Base-by-base conservation (phyloP, 192 early-diverging fungal genomes). In the Coemansia sp. region DNA sequence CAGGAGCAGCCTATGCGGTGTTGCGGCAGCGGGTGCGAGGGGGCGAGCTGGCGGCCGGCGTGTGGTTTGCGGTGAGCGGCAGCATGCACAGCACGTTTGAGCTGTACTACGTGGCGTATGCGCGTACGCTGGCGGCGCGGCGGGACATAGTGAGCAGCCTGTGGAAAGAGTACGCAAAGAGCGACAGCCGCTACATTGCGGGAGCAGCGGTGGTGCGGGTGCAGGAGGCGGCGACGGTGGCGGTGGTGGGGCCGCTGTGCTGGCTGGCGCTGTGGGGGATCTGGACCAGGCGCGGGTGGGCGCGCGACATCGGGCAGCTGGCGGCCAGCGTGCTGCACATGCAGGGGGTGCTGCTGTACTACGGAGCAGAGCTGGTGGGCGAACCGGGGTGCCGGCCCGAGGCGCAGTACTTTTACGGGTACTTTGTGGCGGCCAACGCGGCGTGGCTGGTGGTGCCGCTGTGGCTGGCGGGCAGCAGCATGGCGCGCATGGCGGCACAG, bases 91-190 rank as follows among this genome's bases (percentile, higher is more conserved):
- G 68, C 50, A 48, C 78, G 8, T 70, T 87, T 19, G 88, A 89
- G 61, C 82, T 84, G 14, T 86, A 86, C 78, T 87, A 82, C 57
- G 72, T 84, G 16, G 65, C 55, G 38, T 72, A 82, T 56, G 63
- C 78, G 53, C 31, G 37, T 15, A 59, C 57, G 0, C 73, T 87
- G 48, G 75, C 78, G 11, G 69, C 60, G 3, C 13, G 48, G n/a
- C 48, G 48, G n/a, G 54, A 60, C 37, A 45, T 84, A 42, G 39
- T 84, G n/a, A 72, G 78, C 13, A 70, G 80, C 14, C 43, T 86
- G 53, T 87, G 86, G 86, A 89, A 89, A 69, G 88, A 89, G 70
- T 89, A 89, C 56, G 86, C 84, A 9, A 63, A 74, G 57, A 81
- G 78, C 59, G 88, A 89, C 65, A 84, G 83, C 53, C 59, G 88